A percentile compares a stretch with the other conserved stretches of the same genome.
These are phyloP conservation scores for Boeremia lycopersici DNA, from an alignment of 2,329 filamentous ascomycete genomes.

Conservation along the genomic window DNA sequence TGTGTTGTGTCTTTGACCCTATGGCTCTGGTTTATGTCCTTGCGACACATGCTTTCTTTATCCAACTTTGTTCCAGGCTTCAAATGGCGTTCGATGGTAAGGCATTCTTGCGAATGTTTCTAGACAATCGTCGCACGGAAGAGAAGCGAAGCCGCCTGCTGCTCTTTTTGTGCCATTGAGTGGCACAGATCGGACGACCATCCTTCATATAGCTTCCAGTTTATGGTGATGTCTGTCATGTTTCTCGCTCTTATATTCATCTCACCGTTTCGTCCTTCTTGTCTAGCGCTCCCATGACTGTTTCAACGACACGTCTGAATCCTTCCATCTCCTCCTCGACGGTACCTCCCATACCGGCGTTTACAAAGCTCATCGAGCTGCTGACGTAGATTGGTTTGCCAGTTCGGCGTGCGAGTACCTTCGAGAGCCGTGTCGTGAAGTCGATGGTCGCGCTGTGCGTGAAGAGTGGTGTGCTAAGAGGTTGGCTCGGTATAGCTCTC, in stretches of 20 bases:
- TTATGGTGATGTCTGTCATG: too few relatives aligned
- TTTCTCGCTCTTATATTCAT: background rate
- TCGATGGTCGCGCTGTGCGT: slow-evolving; percentile 77
- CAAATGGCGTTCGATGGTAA: background rate
- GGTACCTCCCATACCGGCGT: slow-evolving; percentile 75
- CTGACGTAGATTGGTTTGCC: slow-evolving; percentile 85
- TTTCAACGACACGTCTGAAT: slow-evolving; percentile 74
- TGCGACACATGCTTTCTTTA: background rate
- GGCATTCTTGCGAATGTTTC: too few relatives aligned
- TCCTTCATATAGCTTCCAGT: too few relatives aligned
- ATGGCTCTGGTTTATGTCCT: background rate
- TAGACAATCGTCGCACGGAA: too few relatives aligned
- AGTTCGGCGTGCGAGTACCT: slow-evolving; percentile 76
- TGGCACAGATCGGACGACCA: too few relatives aligned
- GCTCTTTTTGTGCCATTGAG: too few relatives aligned
- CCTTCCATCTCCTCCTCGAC: slow-evolving; percentile 95
- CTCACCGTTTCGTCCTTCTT: background rate
- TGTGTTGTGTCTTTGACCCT: background rate
- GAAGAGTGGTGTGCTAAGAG: slow-evolving; percentile 80
- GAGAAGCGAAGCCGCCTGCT: too few relatives aligned
- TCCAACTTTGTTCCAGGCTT: background rate
- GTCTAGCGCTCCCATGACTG: slow-evolving; percentile 56
- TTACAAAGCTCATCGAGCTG: slow-evolving; percentile 80
- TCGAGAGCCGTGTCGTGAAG: slow-evolving; percentile 84
- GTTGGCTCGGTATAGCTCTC: slow-evolving; percentile 57